A percentile compares a stretch with the other conserved stretches of the same genome.
Conservation (phyloP, 1,284 basidiomycete species). For the Macrocystidia cucumis region DNA sequence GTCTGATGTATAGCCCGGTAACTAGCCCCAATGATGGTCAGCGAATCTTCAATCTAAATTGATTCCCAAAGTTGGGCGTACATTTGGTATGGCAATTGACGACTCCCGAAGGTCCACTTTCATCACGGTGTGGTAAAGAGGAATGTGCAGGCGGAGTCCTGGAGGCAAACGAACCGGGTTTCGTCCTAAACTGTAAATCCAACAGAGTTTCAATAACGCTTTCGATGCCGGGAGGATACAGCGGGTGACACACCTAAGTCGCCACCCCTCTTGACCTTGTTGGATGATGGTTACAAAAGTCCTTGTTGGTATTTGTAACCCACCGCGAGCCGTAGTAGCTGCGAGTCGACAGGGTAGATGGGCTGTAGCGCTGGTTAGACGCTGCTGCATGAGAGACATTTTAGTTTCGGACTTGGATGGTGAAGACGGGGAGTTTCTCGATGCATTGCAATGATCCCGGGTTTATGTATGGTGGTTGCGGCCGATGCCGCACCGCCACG, state of each 20-base stretch:
- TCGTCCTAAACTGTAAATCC: slow-evolving; percentile 27
- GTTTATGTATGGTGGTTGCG: too few species aligned
- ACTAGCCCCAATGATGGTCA: slow-evolving; percentile 13
- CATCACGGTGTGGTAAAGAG: slow-evolving; percentile 34
- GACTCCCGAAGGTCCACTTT: slow-evolving; percentile 40
- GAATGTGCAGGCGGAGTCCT: slow-evolving; percentile 36
- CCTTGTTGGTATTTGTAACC: too few species aligned
- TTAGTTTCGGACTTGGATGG: too few species aligned
- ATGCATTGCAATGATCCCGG: too few species aligned
- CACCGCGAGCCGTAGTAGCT: too few species aligned
- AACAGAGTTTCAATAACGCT: neutral
- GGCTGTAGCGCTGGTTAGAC: too few species aligned
- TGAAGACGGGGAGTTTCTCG: too few species aligned
- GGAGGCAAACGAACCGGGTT: slow-evolving; percentile 33
- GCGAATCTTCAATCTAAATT: slow-evolving; percentile 2
- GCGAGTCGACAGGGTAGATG: too few species aligned
- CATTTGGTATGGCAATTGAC: slow-evolving; percentile 34
- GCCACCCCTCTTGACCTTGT: slow-evolving; percentile 44
- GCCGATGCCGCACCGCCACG: too few species aligned
- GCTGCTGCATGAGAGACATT: too few species aligned
- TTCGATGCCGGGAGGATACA: neutral
- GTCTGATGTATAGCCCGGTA: slow-evolving; percentile 42
- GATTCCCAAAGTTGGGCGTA: slow-evolving; percentile 12
- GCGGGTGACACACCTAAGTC: slow-evolving; percentile 25
- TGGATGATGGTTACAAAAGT: slow-evolving; percentile 37